These are phyloP conservation scores for Magnusiomyces sp. DNA, from an alignment of 1,139 yeast species.

Conservation along the genomic window DNA sequence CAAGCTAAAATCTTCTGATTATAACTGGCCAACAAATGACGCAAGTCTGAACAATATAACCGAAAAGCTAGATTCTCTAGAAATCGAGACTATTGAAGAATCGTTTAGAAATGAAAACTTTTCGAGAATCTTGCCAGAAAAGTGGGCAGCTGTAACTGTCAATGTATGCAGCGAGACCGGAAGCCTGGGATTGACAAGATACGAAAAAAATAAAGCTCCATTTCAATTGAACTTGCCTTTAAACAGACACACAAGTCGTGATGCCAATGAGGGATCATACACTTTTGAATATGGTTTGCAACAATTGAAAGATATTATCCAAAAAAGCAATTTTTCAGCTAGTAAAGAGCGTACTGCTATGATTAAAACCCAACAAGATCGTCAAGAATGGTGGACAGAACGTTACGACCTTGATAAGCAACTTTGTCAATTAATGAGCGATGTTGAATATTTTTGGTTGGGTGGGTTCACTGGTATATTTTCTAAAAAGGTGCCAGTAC, in stretches of 20 bases:
- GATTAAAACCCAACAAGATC: conserved; percentile 50
- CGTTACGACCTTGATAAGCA: conserved; percentile 55
- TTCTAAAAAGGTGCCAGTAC: conserved; percentile 29
- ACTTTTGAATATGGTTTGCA: conserved; percentile 41
- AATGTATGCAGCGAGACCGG: conserved; percentile 55
- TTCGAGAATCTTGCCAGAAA: conserved; percentile 5
- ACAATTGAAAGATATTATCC: conserved; percentile 45
- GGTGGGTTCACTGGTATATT: conserved; percentile 74
- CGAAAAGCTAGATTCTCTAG: not conserved
- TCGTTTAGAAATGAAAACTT: not conserved
- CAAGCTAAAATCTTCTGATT: conserved; percentile 7
- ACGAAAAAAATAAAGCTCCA: conserved; percentile 35
- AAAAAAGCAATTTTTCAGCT: conserved; percentile 55
- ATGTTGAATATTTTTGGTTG: conserved; percentile 62
- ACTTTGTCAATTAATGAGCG: conserved; percentile 45
- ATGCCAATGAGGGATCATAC: conserved; percentile 36
- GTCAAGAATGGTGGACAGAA: conserved; percentile 70
- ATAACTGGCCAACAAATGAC: conserved; percentile 10
- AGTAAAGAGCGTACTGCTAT: conserved; percentile 24
- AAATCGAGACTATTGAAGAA: too few relatives aligned
- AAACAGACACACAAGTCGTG: conserved; percentile 42
- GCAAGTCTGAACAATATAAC: not conserved
- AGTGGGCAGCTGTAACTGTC: conserved; percentile 54
- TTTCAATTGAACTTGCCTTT: conserved; percentile 54
- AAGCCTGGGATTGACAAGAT: conserved; percentile 47